Conservation (phyloP, 31 red algal genomes). For the Porphyra umbilicalis region DNA sequence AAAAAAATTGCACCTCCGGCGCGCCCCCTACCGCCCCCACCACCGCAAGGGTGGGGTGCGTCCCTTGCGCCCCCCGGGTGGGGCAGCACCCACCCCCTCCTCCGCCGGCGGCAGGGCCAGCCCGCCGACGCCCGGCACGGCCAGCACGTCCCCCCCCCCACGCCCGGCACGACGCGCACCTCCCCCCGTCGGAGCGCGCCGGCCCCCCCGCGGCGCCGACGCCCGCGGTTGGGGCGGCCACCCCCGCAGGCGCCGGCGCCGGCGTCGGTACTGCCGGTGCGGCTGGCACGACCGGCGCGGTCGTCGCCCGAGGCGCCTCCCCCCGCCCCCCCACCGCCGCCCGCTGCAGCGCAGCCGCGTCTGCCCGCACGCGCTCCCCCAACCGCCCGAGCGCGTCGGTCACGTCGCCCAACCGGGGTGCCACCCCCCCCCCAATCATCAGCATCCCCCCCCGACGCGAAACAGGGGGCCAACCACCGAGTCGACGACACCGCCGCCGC, state of each 20-base stretch:
- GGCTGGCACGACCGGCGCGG: too few relatives aligned
- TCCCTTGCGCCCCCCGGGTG: too few relatives aligned
- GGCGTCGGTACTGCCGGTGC: too few relatives aligned
- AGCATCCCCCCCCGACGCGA: neutral
- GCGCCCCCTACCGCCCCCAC: too few relatives aligned
- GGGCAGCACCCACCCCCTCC: too few relatives aligned
- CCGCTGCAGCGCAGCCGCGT: neutral
- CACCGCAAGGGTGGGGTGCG: too few relatives aligned
- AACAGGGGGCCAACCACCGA: neutral
- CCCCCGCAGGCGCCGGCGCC: neutral
- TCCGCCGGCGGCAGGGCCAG: neutral
- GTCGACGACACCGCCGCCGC: neutral
- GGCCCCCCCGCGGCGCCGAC: neutral
- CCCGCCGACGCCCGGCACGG: neutral
- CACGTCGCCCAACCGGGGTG: neutral
- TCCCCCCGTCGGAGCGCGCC: neutral
- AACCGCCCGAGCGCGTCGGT: neutral
- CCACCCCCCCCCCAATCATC: neutral
- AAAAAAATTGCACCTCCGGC: too few relatives aligned
- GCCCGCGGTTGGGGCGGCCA: neutral
- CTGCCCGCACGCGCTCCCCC: neutral
- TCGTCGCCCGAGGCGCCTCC: too few relatives aligned
- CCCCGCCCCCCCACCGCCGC: neutral
- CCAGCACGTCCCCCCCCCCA: neutral
- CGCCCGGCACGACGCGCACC: neutral